These are phyloP conservation scores for Paspalum notatum DNA, from an alignment of 176 grass and related monocot genomes.

Conservation along the genomic window DNA sequence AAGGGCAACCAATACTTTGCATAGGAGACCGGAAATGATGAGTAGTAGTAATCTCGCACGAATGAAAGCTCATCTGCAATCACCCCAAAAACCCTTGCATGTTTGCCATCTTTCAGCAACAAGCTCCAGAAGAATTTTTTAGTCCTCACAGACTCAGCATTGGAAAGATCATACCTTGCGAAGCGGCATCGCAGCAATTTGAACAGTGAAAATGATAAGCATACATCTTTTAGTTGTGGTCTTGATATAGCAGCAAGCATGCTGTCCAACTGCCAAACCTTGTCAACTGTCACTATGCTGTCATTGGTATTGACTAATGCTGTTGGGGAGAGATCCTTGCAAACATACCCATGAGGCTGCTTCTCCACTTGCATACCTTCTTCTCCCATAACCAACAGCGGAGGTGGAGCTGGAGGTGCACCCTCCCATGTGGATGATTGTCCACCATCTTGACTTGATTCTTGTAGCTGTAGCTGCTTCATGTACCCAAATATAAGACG, in stretches of 20 bases:
- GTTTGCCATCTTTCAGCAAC: not conserved
- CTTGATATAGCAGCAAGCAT: not conserved
- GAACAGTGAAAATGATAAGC: conserved; percentile 5
- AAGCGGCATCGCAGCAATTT: not conserved
- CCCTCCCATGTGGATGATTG: not conserved
- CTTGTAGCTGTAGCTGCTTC: not conserved
- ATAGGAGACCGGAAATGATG: conserved; percentile 14
- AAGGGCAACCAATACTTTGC: not conserved
- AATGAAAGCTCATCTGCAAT: conserved; percentile 35
- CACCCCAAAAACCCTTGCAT: conserved; percentile 3
- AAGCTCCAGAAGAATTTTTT: not conserved
- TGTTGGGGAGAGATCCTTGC: not conserved
- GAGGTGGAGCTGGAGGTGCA: not conserved
- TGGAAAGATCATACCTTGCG: not conserved
- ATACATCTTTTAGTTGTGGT: conserved; percentile 8
- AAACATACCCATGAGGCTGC: not conserved
- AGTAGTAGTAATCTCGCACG: conserved; percentile 28
- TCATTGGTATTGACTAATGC: not conserved
- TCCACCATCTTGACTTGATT: not conserved
- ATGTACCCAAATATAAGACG: not conserved
- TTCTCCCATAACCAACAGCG: conserved; percentile 10
- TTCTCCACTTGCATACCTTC: not conserved
- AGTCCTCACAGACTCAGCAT: not conserved
- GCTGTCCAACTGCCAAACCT: not conserved
- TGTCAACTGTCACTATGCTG: not conserved